phyloP scores from a whole-genome alignment of 495 filamentous ascomycete genomes.

The Rostrohypoxylon terebratum region DNA sequence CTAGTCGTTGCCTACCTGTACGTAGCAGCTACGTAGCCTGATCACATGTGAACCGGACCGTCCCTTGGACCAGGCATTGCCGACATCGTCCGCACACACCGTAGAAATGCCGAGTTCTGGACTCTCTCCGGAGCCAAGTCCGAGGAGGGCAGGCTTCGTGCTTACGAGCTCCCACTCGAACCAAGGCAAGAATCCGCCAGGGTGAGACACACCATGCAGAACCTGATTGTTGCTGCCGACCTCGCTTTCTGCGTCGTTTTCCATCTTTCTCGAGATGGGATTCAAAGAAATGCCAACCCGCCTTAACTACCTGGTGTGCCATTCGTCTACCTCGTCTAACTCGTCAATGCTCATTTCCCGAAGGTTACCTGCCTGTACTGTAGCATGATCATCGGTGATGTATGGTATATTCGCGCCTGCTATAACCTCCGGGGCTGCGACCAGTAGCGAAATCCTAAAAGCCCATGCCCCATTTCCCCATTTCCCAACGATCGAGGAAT shows the following conservation, averaged over 20 bases:
- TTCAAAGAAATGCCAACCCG: neutral
- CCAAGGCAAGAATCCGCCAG: neutral
- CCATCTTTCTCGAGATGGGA: neutral
- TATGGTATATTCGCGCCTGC: slow-evolving; percentile 9
- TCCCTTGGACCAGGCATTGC: neutral
- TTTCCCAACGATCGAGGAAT: neutral
- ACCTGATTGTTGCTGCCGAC: slow-evolving; percentile 4
- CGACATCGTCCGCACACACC: neutral
- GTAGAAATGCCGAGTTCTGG: neutral
- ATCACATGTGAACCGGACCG: slow-evolving; percentile 2
- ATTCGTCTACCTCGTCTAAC: neutral
- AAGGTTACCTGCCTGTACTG: slow-evolving; percentile 28
- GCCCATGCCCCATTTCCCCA: neutral
- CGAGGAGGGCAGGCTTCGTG: neutral
- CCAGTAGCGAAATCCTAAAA: slow-evolving; percentile 2
- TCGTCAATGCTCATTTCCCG: neutral
- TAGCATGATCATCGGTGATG: slow-evolving; percentile 22
- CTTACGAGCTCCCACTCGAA: neutral
- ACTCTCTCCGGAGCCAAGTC: neutral
- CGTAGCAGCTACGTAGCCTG: neutral
- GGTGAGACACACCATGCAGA: slow-evolving; percentile 2
- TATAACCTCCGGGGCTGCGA: neutral
- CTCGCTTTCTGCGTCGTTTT: neutral
- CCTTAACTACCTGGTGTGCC: neutral
- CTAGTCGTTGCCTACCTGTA: too few species aligned